A percentile compares a stretch with the other conserved stretches of the same genome.
Evolutionary conservation across 75 land plant species (phyloP).

Genomic region (Adiantum capillusveneris): DNA sequence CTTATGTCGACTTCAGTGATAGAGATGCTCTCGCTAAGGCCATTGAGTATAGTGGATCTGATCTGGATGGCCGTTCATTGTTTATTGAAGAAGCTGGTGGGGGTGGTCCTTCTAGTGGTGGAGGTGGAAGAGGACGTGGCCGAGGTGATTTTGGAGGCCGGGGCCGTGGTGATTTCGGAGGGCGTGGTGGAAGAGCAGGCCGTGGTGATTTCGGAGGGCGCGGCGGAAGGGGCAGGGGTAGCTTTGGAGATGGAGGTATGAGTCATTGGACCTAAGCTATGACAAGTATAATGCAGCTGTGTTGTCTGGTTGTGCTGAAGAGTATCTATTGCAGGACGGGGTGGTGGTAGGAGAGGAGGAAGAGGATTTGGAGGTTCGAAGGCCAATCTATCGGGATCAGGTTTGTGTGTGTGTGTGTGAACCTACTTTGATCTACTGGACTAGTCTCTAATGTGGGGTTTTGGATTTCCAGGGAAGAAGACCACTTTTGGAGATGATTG

Average conservation of each 20-base stretch:
- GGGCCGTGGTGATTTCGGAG: conserved; percentile 7
- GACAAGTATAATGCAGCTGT: not conserved
- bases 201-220: conserved; percentile 22
- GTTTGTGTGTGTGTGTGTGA: conserved; percentile 1
- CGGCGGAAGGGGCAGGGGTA: conserved; percentile 11
- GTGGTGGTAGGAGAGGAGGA: conserved; percentile 3
- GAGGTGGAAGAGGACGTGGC: conserved; percentile 15
- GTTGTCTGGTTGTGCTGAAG: not conserved
- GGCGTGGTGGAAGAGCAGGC: conserved; percentile 7
- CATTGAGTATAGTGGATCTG: conserved; percentile 18
- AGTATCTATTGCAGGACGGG: not conserved
- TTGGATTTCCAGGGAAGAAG: conserved; percentile 14
- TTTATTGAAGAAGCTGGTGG: conserved; percentile 21
- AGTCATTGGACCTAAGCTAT: too few species aligned
- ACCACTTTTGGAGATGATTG: conserved; percentile 14
- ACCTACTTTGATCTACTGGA: not conserved
- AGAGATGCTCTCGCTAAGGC: conserved; percentile 15
- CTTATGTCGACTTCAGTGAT: conserved; percentile 20
- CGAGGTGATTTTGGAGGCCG: conserved; percentile 11
- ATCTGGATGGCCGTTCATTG: conserved; percentile 17
- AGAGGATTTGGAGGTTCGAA: conserved; percentile 7
- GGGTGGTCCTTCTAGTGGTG: not conserved
- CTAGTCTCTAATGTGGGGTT: not conserved
- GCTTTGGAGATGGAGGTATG: not conserved
- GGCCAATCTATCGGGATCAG: conserved; percentile 3